Percentiles rank a stretch among this genome's conserved stretches.
These are phyloP conservation scores for Aurantiochytrium sp. DNA, from an alignment of 108 stramenopile genomes.

Conservation along the genomic window DNA sequence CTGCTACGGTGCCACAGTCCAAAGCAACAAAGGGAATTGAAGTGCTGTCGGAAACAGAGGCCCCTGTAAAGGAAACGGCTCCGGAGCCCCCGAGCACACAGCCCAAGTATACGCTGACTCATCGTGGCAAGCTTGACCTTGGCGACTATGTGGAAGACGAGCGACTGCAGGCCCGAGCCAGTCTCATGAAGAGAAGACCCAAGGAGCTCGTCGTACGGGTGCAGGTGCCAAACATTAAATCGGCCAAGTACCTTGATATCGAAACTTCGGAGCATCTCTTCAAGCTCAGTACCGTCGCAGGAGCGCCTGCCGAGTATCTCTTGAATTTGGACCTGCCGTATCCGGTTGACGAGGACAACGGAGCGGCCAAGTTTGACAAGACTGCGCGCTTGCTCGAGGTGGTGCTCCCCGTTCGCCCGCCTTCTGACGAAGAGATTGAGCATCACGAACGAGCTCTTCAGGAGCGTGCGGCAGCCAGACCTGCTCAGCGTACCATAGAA, in stretches of 20 bases:
- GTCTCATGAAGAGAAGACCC: background rate
- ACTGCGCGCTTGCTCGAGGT: background rate
- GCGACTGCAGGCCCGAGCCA: background rate
- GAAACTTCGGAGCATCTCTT: conserved; percentile 14
- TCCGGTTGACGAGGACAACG: conserved; percentile 17
- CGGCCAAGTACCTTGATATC: conserved; percentile 8
- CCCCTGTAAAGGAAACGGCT: background rate
- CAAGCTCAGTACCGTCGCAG: background rate
- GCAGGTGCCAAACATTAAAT: conserved; percentile 10
- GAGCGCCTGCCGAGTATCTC: background rate
- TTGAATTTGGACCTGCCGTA: conserved; percentile 23
- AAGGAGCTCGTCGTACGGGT: conserved; percentile 24
- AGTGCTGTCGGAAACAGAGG: background rate
- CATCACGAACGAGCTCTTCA: background rate
- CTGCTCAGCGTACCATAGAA: too few species aligned
- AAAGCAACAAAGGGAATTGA: background rate
- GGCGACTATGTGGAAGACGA: background rate
- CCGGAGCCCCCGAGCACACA: background rate
- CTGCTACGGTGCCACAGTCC: background rate
- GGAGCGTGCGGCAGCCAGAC: too few species aligned
- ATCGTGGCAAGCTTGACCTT: background rate
- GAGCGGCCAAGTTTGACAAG: conserved; percentile 22
- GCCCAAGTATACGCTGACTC: background rate
- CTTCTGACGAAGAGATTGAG: background rate
- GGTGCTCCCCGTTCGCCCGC: background rate